Evolutionary conservation across 441 rosid species (phyloP), one percentile per base, ranked within the genome.

Genomic region (Euphorbia corollata): DNA sequence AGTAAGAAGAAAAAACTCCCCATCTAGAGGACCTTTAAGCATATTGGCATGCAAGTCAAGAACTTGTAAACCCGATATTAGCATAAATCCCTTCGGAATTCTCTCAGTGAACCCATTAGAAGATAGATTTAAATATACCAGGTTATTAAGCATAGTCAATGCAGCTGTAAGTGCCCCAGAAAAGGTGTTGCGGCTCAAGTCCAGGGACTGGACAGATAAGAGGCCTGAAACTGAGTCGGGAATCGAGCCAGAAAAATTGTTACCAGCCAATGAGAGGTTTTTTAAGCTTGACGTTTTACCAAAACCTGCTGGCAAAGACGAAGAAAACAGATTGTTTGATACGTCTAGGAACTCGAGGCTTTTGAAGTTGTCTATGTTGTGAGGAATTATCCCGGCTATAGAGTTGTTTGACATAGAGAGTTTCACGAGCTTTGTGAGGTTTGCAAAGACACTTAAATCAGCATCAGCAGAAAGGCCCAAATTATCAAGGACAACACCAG

Each of bases 401-500:
- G 91, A 87, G 78, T 94, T 94, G 80, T 89, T 89, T 5, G 93
- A 70, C 90, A 94, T 81, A 20, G 99, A 94, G 47, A 94, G 96
- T 27, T 85, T 91, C 65, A 86, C 90, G 73, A 94, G 99, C 87
- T 74, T 84, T 3, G 96, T 86, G 66, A 94, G 96, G 80, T 94
- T 91, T 5, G 86, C 78, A 70, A 94, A 86, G 53, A 89, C 68
- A 58, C 94, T 84, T 77, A 94, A 74, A 74, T 91, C 97, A 24
- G 64, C 93, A 69, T 85, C 88, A 69, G 93, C 92, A 20, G 97
- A 78, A 22, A 94, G 83, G 45, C 86, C 87, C 72, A 94, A 72
- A 72, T 87, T 89, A 61, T 89, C 88, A 32, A 94, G 87, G 70
- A 91, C 83, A 71, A 94, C 85, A 61, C 85, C 97, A 62, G 99